phyloP scores from a whole-genome alignment of 1,139 yeast species.

The Zygoascus meyerae region DNA sequence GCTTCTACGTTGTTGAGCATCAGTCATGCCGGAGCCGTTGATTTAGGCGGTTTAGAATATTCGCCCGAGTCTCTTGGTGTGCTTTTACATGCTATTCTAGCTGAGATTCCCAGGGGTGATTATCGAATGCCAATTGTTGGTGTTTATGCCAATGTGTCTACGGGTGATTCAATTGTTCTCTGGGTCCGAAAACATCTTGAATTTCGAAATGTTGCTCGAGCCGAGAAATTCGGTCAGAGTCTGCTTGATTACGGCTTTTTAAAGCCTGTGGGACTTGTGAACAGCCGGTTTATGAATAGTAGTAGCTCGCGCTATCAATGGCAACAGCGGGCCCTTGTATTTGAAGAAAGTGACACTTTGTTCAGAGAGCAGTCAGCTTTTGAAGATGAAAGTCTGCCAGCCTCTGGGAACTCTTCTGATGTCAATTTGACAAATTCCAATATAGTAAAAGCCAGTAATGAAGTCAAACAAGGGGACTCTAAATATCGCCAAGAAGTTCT shows the following conservation, averaged over 20 bases:
- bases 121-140: constrained; percentile 53
- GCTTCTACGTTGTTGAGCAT: background rate
- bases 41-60: constrained; percentile 27
- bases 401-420: background rate
- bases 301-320: constrained; percentile 69
- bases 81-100: constrained; percentile 39
- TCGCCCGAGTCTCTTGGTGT: constrained; percentile 17
- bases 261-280: constrained; percentile 48
- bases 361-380: background rate
- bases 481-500: constrained; percentile 50
- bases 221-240: constrained; percentile 72
- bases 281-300: constrained; percentile 60
- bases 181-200: constrained; percentile 45
- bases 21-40: constrained; percentile 12
- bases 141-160: constrained; percentile 52
- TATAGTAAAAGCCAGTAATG: constrained; percentile 13
- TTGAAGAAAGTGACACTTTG: constrained; percentile 11
- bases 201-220: constrained; percentile 47
- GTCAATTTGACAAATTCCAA: background rate
- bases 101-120: constrained; percentile 37
- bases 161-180: constrained; percentile 54
- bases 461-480: constrained; percentile 41
- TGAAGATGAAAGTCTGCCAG: constrained; percentile 1
- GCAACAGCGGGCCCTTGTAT: constrained; percentile 47
- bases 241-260: constrained; percentile 57